Base-by-base conservation (phyloP, 2,329 filamentous ascomycete genomes). In the Exophiala calicioides region DNA sequence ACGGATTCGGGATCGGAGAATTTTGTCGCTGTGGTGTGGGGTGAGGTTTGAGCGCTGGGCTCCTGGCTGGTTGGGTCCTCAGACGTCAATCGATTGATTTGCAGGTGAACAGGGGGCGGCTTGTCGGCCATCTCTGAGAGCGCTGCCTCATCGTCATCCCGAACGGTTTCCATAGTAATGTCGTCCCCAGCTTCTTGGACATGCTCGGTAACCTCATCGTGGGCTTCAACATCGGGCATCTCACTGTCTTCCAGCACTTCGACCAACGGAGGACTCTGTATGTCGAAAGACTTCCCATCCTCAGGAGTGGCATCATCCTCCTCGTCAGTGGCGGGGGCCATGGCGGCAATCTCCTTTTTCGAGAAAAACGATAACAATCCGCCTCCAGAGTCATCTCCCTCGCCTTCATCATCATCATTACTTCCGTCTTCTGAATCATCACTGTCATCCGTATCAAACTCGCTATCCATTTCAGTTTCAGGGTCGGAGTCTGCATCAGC, bases 291-390 rank as follows among this genome's bases (percentile, higher is more conserved):
- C 3, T 58, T 60, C 10, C 39, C 45, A 13, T 38, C 7, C 5
- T 62, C 61, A 15, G 58, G 69, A 18, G 68, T n/a, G n/a, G n/a
- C n/a, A n/a, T n/a, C 69, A 6, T 71, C 67, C 3, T 44, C 47
- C 13, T 40, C 52, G 33, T 58, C 58, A 31, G 51, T 56, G 24
- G 52, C 55, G n/a, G 48, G 36, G 7, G 47, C 43, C 29, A 53
- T 47, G 5, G 47, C 44, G 16, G 59, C 47, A n/a, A 65, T 50
- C n/a, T 71, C 65, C 26, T 70, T 69, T 13, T 66, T 65, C 12
- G 70, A 69, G 52, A 76, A 75, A 49, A 77, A 75, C 1, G 72
- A 73, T 30, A 75, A 54, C 33, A 76, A 58, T 4, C 68, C 71
- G 20, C 41, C 46, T 30, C 33, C 30, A 2, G 60, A 57, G 8